A percentile compares a stretch with the other conserved stretches of the same genome.
Conservation (phyloP, 139 green algal genomes). For the Chlamydomonas applanata region DNA sequence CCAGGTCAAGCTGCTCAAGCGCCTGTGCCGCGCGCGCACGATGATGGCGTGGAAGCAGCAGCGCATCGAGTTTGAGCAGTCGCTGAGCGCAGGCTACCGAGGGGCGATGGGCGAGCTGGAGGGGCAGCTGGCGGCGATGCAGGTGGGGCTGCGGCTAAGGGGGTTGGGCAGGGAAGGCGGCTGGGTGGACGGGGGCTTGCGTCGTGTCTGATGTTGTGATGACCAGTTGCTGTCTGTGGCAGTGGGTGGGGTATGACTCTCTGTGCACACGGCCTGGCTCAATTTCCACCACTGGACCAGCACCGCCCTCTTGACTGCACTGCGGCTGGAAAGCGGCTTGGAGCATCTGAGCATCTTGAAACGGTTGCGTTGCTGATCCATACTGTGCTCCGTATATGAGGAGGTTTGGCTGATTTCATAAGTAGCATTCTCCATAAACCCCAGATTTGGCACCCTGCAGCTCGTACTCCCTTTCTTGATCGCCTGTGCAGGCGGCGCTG, state of each 20-base stretch:
- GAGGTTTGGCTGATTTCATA: no score
- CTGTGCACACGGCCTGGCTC: not conserved
- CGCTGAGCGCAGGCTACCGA: not conserved
- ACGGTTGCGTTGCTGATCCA: no score
- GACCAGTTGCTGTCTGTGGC: not conserved
- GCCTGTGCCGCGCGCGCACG: constrained; percentile 56
- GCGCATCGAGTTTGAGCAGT: constrained; percentile 27
- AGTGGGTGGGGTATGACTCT: not conserved
- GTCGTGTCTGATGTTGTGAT: not conserved
- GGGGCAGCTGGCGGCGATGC: not conserved
- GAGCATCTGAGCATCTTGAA: no score
- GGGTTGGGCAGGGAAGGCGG: not conserved
- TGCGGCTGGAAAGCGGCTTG: no score
- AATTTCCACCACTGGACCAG: no score
- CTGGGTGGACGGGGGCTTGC: not conserved
- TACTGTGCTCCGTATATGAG: no score
- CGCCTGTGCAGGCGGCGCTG: not conserved
- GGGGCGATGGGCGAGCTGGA: not conserved
- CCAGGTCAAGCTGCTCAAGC: constrained; percentile 59
- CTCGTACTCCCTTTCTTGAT: no score
- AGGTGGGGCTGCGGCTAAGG: not conserved
- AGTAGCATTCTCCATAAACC: no score
- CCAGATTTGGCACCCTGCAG: no score
- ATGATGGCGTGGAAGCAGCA: constrained; percentile 58
- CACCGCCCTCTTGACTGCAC: no score